phyloP scores from a whole-genome alignment of 306 rosid species.

The Cucurbita argyrosperma region DNA sequence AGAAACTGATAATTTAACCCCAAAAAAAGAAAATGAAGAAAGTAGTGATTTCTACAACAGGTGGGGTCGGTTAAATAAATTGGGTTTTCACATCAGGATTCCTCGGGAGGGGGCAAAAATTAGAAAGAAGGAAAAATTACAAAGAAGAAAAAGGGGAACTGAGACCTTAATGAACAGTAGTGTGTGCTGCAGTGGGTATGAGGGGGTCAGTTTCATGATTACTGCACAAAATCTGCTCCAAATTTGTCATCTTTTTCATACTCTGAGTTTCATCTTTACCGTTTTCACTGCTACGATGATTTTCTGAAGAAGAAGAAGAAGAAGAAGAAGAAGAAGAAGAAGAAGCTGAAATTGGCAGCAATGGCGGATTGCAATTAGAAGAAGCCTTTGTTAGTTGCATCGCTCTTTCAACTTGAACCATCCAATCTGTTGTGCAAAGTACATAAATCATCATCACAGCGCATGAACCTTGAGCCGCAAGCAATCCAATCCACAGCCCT shows the following conservation, averaged over 20 bases:
- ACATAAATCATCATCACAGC: constrained; percentile 66
- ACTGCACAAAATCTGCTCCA: constrained; percentile 29
- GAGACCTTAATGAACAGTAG: background rate
- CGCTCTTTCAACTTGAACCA: constrained; percentile 40
- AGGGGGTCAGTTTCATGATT: constrained; percentile 54
- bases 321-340: background rate
- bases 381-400: constrained; percentile 31
- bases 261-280: background rate
- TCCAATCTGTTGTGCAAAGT: constrained; percentile 72
- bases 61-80: constrained; percentile 13
- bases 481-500: constrained; percentile 91
- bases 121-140: background rate
- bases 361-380: background rate
- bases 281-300: background rate
- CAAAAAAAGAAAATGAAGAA: background rate
- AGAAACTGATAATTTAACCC: background rate
- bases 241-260: constrained; percentile 4
- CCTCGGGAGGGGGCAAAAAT: constrained; percentile 1
- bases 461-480: constrained; percentile 83
- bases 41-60: background rate
- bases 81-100: background rate
- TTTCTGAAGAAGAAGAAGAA: no score
- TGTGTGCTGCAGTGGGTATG: constrained; percentile 3
- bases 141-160: background rate
- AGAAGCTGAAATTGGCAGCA: constrained; percentile 16